Base-by-base conservation (phyloP, 768 basidiomycete species). In the Lentinula edodes region DNA sequence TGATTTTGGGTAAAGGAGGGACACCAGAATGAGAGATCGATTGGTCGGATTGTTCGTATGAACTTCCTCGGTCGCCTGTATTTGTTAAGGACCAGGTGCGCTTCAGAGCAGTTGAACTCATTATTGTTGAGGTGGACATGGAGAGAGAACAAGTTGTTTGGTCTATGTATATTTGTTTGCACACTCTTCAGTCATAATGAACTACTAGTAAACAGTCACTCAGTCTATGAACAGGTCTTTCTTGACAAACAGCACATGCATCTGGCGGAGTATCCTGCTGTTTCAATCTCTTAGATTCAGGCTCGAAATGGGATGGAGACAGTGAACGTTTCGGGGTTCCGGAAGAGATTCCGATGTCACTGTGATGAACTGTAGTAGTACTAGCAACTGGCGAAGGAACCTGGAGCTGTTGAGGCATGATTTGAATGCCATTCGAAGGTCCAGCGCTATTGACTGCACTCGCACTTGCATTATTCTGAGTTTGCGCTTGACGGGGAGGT, bases 201-300 rank as follows among this genome's bases (percentile, higher is more conserved):
- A n/a, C n/a, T n/a, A n/a, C n/a, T n/a, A n/a, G n/a, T n/a, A n/a
- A n/a, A 67, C 90, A 92, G 32, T 80, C 76, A 67, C 82, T 78
- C 9, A 83, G 63, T 20, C 75, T 62, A 69, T 87, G 86, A 43
- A 72, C 69, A 43, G 79, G 73, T 3, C 72, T 63, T 34, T 64
- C 65, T 46, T 70, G 72, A 62, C 89, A 90, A 43, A 89, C 73
- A 3, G 72, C 67, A 63, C 88, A 90, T 6, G 73, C 41, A 4
- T 55, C 64, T 23, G 18, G 38, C 15, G 53, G 13, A 13, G 23
- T 16, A 3, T 70, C 56, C 6, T 62, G 41, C 13, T 64, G 58
- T 61, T 76, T 78, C 7, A 73, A 65, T 66, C 79, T 80, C 72
- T 82, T 82, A 60, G 68, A 68, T 46, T 68, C 67, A 9, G 66